phyloP scores from a whole-genome alignment of 2,329 filamentous ascomycete species.

The Tolypocladium ophioglossoides region DNA sequence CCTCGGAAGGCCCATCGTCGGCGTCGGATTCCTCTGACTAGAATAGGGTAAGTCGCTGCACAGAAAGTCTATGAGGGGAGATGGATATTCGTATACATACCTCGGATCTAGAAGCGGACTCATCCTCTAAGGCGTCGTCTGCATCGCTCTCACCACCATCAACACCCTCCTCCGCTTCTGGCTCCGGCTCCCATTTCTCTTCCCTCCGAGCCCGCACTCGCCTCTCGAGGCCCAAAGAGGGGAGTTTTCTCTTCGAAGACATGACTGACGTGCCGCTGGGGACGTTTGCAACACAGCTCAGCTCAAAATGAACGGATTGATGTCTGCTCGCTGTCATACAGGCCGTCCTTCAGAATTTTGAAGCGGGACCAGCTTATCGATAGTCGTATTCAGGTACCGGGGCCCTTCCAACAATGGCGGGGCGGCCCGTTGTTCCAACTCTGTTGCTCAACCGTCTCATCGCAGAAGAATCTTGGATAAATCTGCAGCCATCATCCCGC shows the following conservation, averaged over 20 bases:
- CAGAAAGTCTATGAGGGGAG: neutral
- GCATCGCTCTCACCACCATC: constrained; percentile 18
- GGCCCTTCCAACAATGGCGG: neutral
- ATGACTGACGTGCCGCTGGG: constrained; percentile 7
- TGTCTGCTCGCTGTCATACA: neutral
- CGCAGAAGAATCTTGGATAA: neutral
- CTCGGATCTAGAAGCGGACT: constrained; percentile 14
- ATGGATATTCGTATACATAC: constrained; percentile 8
- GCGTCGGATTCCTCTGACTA: constrained; percentile 16
- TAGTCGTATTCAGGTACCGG: neutral
- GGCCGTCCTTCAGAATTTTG: neutral
- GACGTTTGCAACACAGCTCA: neutral
- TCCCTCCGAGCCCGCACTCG: constrained; percentile 33
- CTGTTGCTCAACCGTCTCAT: neutral
- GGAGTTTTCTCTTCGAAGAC: constrained; percentile 29
- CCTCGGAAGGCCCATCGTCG: constrained; percentile 20
- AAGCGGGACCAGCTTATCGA: neutral
- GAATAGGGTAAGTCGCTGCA: neutral
- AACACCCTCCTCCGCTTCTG: constrained; percentile 15
- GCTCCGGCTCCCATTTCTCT: constrained; percentile 30
- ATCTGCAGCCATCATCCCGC: neutral
- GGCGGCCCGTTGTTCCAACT: neutral
- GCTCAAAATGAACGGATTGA: neutral
- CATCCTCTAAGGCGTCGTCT: constrained; percentile 17
- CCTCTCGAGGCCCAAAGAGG: constrained; percentile 25